These are phyloP conservation scores for Aaosphaeria pasadenensis DNA, from an alignment of 2,329 filamentous ascomycete species.

Conservation along the genomic window DNA sequence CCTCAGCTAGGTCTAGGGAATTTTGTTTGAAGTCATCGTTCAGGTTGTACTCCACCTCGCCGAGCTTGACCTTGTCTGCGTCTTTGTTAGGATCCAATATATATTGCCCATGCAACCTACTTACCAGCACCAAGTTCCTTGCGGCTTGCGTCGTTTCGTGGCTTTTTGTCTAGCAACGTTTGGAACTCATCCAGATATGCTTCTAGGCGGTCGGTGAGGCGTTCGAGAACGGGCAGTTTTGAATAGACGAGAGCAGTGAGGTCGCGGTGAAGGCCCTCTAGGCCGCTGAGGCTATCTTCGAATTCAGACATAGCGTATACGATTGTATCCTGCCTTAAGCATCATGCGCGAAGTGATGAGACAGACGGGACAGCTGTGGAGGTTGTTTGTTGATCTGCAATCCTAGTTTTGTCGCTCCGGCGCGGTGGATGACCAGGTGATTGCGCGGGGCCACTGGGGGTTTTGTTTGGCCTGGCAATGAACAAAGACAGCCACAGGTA, in stretches of 20 bases:
- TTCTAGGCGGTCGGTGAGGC: constrained; percentile 65
- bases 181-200: constrained; percentile 64
- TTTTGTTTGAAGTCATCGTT: constrained; percentile 87
- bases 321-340: constrained; percentile 17
- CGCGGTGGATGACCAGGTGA: no score
- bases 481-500: no score
- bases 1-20: constrained; percentile 77
- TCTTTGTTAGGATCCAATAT: not conserved
- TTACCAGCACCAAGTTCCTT: constrained; percentile 52
- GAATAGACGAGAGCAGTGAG: constrained; percentile 73
- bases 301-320: constrained; percentile 63
- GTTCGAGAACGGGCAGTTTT: constrained; percentile 66
- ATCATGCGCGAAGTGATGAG: constrained; percentile 19
- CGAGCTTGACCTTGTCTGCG: constrained; percentile 71
- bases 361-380: no score
- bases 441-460: no score
- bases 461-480: no score
- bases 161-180: constrained; percentile 70
- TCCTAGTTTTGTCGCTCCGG: no score
- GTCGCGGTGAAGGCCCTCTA: constrained; percentile 84
- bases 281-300: constrained; percentile 67
- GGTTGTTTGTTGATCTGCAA: no score
- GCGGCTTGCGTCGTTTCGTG: constrained; percentile 73
- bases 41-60: constrained; percentile 71
- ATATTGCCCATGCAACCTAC: not conserved